These are phyloP conservation scores for Monosporascus sp. DNA, from an alignment of 2,329 filamentous ascomycete species.

Conservation along the genomic window DNA sequence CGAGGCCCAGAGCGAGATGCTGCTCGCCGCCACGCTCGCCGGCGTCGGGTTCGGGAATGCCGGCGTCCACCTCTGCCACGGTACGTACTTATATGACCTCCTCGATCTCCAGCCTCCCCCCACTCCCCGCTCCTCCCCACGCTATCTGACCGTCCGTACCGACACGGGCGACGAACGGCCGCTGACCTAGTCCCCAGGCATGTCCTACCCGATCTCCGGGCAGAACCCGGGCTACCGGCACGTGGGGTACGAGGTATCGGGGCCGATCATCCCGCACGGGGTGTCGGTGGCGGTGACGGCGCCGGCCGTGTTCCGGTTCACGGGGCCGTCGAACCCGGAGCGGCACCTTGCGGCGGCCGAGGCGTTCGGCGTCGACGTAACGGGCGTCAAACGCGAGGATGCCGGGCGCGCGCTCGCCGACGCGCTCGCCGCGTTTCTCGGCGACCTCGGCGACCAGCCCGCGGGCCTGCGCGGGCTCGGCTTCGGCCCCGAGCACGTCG, in stretches of 20 bases:
- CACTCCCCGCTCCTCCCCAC: too few species aligned
- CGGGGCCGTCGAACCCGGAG: conserved; percentile 83
- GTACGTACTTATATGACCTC: conserved; percentile 29
- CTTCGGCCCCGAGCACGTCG: conserved; percentile 70
- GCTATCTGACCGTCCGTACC: too few species aligned
- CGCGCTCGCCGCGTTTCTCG: conserved; percentile 74
- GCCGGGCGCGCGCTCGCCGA: conserved; percentile 86
- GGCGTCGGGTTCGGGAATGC: conserved; percentile 97
- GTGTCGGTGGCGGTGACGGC: conserved; percentile 93
- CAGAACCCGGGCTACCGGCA: conserved; percentile 92
- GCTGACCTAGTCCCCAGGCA: conserved; percentile 47
- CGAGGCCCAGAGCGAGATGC: conserved; percentile 93
- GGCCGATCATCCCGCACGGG: conserved; percentile 87
- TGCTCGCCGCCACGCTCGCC: conserved; percentile 87
- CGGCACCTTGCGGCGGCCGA: conserved; percentile 87
- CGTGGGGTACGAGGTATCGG: conserved; percentile 71
- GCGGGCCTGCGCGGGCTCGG: conserved; percentile 78
- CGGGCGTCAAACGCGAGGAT: conserved; percentile 79
- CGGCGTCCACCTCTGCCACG: conserved; percentile 75
- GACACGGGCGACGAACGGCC: neutral
- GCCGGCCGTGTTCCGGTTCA: conserved; percentile 91
- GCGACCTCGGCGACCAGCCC: conserved; percentile 84
- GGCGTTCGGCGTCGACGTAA: conserved; percentile 83
- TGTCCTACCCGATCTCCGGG: conserved; percentile 96
- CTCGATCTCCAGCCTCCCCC: neutral